Evolutionary conservation across 2,329 filamentous ascomycete species (phyloP), one percentile per base, ranked within the genome.

Genomic region (Trichoderma atroviride): DNA sequence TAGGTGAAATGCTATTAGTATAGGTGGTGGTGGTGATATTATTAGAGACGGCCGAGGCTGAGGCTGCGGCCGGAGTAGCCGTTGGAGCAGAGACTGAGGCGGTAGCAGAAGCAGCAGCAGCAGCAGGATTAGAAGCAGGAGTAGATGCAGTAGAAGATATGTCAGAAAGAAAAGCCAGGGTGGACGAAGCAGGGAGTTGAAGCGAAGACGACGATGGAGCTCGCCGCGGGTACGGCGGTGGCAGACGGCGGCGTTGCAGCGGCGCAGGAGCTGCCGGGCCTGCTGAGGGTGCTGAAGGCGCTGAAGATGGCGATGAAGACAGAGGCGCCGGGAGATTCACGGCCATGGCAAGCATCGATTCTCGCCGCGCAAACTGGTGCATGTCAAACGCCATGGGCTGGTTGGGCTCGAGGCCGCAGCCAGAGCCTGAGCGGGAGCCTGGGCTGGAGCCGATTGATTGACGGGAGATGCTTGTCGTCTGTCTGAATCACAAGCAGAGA

Each of bases 371-470:
- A 13, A 11, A 37, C 22, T 33, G 55, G n/a, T 37, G 55, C 55
- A 37, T 58, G 33, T 37, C 55, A 33, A 33, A 33, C n/a, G 19
- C 29, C 33, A 19, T 43, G 16, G 16, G 19, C 40, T 16, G 55
- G 29, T n/a, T 5, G 33, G 14, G 31, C 22, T 33, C 55, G 35
- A 37, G 55, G 55, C 33, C 50, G 24, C n/a, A 16, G 50, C 50
- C 50, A 50, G 24, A 16, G 24, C 22, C 50, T 7, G 50, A 33
- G 19, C 10, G 27, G 14, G 50, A 37, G 29, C 60, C 60, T 57
- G 62, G 9, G 52, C 52, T 37, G 33, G 52, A 65, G 22, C 62
- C 52, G 29, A 65, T 65, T 47, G 62, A 65, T 53, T 24, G 60
- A 62, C 47, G 52, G 43, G 27, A n/a, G 40, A 37, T 47, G 31